Evolutionary conservation across 306 rosid genomes (phyloP).

Genomic region (Pyrus betulifolia): DNA sequence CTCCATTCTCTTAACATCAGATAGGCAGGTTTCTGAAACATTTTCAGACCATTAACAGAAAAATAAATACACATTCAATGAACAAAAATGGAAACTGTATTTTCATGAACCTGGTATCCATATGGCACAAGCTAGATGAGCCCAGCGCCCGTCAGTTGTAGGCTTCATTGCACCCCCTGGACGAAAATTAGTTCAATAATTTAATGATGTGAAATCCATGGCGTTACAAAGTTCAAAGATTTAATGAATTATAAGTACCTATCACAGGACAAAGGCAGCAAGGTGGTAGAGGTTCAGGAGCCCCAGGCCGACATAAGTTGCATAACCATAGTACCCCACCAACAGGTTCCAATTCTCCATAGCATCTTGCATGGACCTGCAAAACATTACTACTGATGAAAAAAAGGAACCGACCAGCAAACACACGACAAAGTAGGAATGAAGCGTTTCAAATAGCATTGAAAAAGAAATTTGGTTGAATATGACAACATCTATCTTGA

Average conservation of each 20-base stretch:
- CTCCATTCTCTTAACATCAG: conserved; percentile 94
- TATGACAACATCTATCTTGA: background rate
- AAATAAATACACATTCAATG: background rate
- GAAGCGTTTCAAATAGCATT: background rate
- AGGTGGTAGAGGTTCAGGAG: conserved; percentile 65
- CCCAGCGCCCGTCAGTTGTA: conserved; percentile 97
- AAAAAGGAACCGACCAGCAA: conserved; percentile 6
- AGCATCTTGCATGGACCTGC: conserved; percentile 96
- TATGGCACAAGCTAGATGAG: conserved; percentile 98
- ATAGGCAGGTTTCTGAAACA: conserved; percentile 88
- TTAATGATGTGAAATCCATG: conserved; percentile 9
- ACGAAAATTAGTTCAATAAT: conserved; percentile 22
- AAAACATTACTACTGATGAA: background rate
- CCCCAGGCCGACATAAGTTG: conserved; percentile 86
- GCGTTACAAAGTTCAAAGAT: conserved; percentile 8
- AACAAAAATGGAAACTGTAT: conserved; percentile 10
- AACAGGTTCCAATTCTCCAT: conserved; percentile 89
- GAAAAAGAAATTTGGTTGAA: background rate
- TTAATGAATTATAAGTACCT: conserved; percentile 44
- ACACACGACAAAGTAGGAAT: conserved; percentile 14
- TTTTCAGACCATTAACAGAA: conserved; percentile 17
- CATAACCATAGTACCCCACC: conserved; percentile 90
- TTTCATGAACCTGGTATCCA: conserved; percentile 93
- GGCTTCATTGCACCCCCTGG: conserved; percentile 99
- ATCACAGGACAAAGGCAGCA: conserved; percentile 94